Evolutionary conservation across 768 basidiomycete genomes (phyloP).

Genomic region (Naganishia randhawae): DNA sequence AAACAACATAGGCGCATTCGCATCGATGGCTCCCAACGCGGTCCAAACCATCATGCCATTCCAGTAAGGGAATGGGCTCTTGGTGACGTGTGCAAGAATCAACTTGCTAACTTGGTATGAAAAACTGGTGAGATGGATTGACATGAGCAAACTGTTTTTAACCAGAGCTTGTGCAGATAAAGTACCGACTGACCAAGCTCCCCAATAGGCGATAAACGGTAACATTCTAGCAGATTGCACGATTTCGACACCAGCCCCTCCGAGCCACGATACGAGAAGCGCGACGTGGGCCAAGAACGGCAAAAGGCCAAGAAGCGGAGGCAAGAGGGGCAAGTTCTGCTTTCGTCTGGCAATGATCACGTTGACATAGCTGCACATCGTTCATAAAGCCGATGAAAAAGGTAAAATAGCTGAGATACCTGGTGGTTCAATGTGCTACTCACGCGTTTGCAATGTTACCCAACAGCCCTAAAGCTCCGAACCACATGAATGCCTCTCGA

Average conservation of each 20-base stretch:
- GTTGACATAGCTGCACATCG: constrained; percentile 65
- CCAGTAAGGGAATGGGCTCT: constrained; percentile 75
- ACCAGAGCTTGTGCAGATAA: not conserved
- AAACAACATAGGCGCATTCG: constrained; percentile 67
- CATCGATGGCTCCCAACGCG: constrained; percentile 71
- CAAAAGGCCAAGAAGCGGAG: constrained; percentile 69
- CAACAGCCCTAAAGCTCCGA: constrained; percentile 64
- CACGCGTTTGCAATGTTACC: constrained; percentile 78
- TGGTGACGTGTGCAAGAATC: constrained; percentile 89
- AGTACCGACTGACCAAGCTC: constrained; percentile 51
- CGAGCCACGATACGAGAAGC: constrained; percentile 79
- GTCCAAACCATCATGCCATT: constrained; percentile 84
- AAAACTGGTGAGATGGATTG: constrained; percentile 36
- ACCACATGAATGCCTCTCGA: constrained; percentile 83
- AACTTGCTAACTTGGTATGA: constrained; percentile 75
- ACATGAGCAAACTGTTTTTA: not conserved
- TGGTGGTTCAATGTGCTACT: constrained; percentile 30
- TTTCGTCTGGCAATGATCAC: constrained; percentile 63
- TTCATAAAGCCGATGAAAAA: not conserved
- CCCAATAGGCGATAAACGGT: constrained; percentile 89
- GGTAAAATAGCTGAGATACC: not conserved
- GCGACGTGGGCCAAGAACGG: constrained; percentile 70
- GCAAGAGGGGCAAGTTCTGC: constrained; percentile 49
- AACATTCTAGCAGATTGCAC: constrained; percentile 73
- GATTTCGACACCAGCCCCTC: constrained; percentile 67